Base-by-base conservation (phyloP, 192 early-diverging fungal genomes). In the Spizellomyces punctatus region DNA sequence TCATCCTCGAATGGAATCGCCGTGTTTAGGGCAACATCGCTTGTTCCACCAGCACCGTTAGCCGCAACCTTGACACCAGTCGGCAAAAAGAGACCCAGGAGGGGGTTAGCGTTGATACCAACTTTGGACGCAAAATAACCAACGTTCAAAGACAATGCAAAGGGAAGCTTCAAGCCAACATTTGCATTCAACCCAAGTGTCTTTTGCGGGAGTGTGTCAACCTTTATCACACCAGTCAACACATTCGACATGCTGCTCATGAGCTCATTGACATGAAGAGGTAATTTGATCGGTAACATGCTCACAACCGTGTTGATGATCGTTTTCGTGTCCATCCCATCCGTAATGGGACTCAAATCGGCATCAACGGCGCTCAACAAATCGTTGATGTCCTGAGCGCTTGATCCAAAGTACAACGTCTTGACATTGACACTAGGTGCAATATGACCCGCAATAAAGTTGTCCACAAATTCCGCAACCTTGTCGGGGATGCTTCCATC, bases 161-260 rank as follows among this genome's bases (percentile, higher is more conserved):
- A 71, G 10, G 68, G 65, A 6, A 79, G 69, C 41, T 66, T 75
- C 54, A 75, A 54, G 22, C 55, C 67, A 36, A 79, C 69, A n/a
- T 12, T 59, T 36, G 73, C 70, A 49, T 63, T 55, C 17, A 79
- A 54, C 42, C 66, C 55, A 3, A 79, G 45, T 0, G 62, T 71
- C 73, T 79, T 79, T 8, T 63, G 52, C n/a, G 77, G 77, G n/a
- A 69, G 27, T 41, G 73, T 71, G 6, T 63, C n/a, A 36, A 75
- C 36, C 10, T 42, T 54, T n/a, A 71, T 67, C 12, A 60, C 59
- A 6, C 77, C 77, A 10, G 66, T 50, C 9, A 66, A 27, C 10
- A 72, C 4, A 48, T 62, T 43, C 8, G 41, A 16, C 8, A 64
- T 61, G 5, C 21, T 19, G 16, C 22, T 43, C 60, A 76, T 36